phyloP scores from a whole-genome alignment of 768 basidiomycete genomes.

The Tulasnella sp. region DNA sequence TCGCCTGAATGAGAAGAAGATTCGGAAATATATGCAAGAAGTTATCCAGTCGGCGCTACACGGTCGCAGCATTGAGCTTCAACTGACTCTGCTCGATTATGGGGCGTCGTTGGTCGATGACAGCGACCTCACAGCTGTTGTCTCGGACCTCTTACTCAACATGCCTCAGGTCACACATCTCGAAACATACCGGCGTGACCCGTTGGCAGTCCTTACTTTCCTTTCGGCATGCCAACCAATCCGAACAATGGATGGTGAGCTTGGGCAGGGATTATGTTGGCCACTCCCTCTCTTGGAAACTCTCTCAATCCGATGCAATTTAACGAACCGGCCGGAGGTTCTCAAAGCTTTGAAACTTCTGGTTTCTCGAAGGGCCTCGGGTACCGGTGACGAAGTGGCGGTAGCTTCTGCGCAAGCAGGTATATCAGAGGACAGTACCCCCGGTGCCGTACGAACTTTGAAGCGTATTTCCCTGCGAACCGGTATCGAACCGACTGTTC shows the following conservation, averaged over 20 bases:
- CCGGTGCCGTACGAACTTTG: background rate
- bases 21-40: background rate
- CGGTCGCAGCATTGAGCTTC: background rate
- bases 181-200: background rate
- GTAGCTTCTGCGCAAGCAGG: background rate
- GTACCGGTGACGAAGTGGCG: background rate
- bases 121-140: background rate
- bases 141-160: background rate
- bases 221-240: background rate
- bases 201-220: background rate
- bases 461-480: background rate
- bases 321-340: background rate
- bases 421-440: no score
- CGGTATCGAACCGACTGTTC: background rate
- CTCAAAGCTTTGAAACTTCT: background rate
- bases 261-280: background rate
- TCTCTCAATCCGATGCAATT: background rate
- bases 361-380: background rate
- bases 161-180: background rate
- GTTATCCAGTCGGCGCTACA: background rate
- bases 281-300: background rate
- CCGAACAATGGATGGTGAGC: background rate
- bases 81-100: background rate
- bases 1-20: background rate
- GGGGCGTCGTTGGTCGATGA: background rate